Percentiles rank a stretch among this genome's conserved stretches.
phyloP scores from a whole-genome alignment of 2,329 filamentous ascomycete species.

The Hymenoscyphus fructigenus region DNA sequence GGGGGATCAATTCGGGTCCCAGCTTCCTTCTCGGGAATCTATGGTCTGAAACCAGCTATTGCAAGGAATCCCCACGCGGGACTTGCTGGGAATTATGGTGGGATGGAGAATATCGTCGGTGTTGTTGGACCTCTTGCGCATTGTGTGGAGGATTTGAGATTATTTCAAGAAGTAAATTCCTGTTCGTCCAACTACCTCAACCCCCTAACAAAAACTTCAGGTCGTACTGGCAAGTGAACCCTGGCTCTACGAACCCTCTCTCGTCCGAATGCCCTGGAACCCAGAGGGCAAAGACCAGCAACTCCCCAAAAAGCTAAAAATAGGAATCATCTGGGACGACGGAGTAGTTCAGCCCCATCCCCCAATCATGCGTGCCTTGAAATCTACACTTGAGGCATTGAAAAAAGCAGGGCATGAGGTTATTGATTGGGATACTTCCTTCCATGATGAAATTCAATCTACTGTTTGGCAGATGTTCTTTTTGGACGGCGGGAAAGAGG shows the following conservation, averaged over 20 bases:
- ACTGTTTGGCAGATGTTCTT: slow-evolving; percentile 4
- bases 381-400: slow-evolving; percentile 31
- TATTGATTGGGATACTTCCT: slow-evolving; percentile 49
- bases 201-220: not conserved
- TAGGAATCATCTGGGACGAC: slow-evolving; percentile 38
- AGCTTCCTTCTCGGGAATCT: slow-evolving; percentile 38
- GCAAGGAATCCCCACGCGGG: slow-evolving; percentile 36
- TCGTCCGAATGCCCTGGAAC: slow-evolving; percentile 39
- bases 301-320: slow-evolving; percentile 32
- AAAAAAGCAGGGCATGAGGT: slow-evolving; percentile 37
- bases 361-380: slow-evolving; percentile 36
- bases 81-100: slow-evolving; percentile 33
- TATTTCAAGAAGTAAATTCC: slow-evolving; percentile 32
- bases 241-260: slow-evolving; percentile 38
- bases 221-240: slow-evolving; percentile 21
- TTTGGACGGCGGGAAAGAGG: slow-evolving; percentile 22
- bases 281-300: slow-evolving; percentile 6
- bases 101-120: slow-evolving; percentile 36
- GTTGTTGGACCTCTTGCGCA: slow-evolving; percentile 36
- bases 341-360: slow-evolving; percentile 37
- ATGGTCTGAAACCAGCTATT: slow-evolving; percentile 20
- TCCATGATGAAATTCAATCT: slow-evolving; percentile 7
- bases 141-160: slow-evolving; percentile 32
- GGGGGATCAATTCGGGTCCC: slow-evolving; percentile 44
- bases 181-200: not conserved